phyloP scores from a whole-genome alignment of 768 basidiomycete species.

The Mycena kentingensis region DNA sequence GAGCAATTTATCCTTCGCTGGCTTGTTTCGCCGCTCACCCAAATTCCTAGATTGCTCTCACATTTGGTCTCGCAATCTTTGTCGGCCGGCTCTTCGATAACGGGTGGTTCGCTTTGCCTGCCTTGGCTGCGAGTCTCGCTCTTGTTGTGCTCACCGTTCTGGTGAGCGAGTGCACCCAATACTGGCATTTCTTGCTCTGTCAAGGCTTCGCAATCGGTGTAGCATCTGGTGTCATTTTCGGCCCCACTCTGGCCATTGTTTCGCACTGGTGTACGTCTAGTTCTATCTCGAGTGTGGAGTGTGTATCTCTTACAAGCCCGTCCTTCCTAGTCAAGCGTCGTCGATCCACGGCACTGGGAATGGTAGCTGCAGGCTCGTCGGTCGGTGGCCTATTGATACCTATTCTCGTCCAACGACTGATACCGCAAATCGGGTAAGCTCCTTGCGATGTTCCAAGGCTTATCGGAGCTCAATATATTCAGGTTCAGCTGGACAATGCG shows the following conservation, averaged over 20 bases:
- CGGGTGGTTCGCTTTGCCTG: constrained; percentile 60
- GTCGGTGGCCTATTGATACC: constrained; percentile 72
- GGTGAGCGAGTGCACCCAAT: constrained; percentile 68
- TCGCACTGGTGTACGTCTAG: constrained; percentile 73
- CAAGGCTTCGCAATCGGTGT: constrained; percentile 73
- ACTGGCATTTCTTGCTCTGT: constrained; percentile 79
- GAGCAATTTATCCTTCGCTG: background rate
- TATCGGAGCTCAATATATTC: background rate
- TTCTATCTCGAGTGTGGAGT: background rate
- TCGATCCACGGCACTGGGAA: constrained; percentile 45
- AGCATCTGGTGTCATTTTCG: constrained; percentile 61
- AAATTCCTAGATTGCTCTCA: constrained; percentile 53
- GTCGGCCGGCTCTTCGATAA: constrained; percentile 74
- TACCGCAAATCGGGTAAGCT: constrained; percentile 47
- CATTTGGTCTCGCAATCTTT: constrained; percentile 63
- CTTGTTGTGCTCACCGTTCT: constrained; percentile 62
- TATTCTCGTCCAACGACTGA: constrained; percentile 56
- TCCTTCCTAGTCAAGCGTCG: constrained; percentile 9
- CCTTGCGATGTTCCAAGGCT: background rate
- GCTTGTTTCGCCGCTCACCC: background rate
- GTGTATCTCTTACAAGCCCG: background rate
- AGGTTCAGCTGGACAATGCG: constrained; percentile 84
- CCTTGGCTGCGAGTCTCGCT: constrained; percentile 47
- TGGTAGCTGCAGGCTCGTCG: constrained; percentile 66
- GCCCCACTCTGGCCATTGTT: constrained; percentile 58